Base-by-base conservation (phyloP, 2,329 filamentous ascomycete genomes). In the Zymoseptoria ardabiliae region DNA sequence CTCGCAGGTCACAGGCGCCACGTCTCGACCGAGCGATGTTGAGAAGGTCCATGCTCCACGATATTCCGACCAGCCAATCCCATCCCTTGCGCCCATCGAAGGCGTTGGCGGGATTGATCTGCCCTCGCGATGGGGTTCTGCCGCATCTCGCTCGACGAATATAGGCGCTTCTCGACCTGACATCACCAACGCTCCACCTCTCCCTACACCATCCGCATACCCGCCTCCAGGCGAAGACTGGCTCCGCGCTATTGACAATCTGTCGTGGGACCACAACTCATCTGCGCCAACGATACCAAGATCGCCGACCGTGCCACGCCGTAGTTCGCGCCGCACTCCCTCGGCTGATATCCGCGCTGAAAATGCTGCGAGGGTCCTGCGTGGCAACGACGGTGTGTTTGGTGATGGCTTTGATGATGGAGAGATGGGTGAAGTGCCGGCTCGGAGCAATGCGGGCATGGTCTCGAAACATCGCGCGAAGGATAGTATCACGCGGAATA, bases 401-500 rank as follows among this genome's bases (percentile, higher is more conserved):
- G 25, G 28, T 10, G 59, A 61, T n/a, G 55, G 48, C 19, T 49
- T 53, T 25, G 51, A 25, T 25, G 51, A 25, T 45, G 35, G 35
- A 2, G 35, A 45, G 4, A 22, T n/a, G 35, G 49, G 20, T 21
- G 30, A 28, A 5, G 23, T 11, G n/a, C 20, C 30, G 51, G 51
- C n/a, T 30, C 51, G 51, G 13, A 45, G 35, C 35, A 45, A 45
- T 20, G 19, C 50, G 45, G 21, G 20, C 5, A 41, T 21, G 28
- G 64, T 65, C 52, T 60, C 55, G n/a, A 68, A 68, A 28, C 67
- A 66, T 52, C 63, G 68, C 10, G 69, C 69, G 5, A 67, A 57
- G 10, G 69, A 71, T 54, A 70, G 69, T 51, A 69, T 71, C 58
- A 66, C 63, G 3, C 60, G 67, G 23, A 71, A 71, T 50, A 64